A percentile compares a stretch with the other conserved stretches of the same genome.
These are phyloP conservation scores for Lathyrus sativus DNA, from an alignment of 306 rosid genomes.

Conservation along the genomic window DNA sequence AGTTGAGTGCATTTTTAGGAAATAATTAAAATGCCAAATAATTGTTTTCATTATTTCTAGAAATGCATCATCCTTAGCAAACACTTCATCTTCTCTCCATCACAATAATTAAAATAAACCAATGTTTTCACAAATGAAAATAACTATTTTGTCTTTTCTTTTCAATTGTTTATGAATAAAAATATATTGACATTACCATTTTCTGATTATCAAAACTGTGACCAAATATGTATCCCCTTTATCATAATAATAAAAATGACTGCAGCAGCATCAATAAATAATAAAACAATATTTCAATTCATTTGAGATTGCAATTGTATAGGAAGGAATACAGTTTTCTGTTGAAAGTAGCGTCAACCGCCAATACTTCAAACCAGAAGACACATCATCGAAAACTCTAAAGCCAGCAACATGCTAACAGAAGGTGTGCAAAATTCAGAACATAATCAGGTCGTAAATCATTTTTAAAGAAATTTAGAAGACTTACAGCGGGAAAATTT, in stretches of 20 bases:
- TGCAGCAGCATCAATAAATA: not conserved
- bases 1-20: too few species aligned
- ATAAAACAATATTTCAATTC: slow-evolving; percentile 4
- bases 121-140: too few species aligned
- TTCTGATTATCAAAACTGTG: not conserved
- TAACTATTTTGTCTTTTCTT: not conserved
- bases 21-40: too few species aligned
- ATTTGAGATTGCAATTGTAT: slow-evolving; percentile 21
- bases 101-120: too few species aligned
- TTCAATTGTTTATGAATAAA: not conserved
- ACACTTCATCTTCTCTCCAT: too few species aligned
- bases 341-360: slow-evolving; percentile 19
- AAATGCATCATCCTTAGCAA: too few species aligned
- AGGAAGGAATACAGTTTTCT: slow-evolving; percentile 1
- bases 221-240: not conserved
- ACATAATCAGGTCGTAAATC: slow-evolving; percentile 22
- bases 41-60: too few species aligned
- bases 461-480: slow-evolving; percentile 33
- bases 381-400: slow-evolving; percentile 12
- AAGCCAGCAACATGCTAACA: slow-evolving; percentile 9
- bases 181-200: slow-evolving; percentile 19
- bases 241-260: not conserved
- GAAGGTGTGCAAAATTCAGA: not conserved
- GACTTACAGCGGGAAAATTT: slow-evolving; percentile 90
- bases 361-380: slow-evolving; percentile 6